Base-by-base conservation (phyloP, 2,329 filamentous ascomycete species). In the Fusarium tanahbumbuense region DNA sequence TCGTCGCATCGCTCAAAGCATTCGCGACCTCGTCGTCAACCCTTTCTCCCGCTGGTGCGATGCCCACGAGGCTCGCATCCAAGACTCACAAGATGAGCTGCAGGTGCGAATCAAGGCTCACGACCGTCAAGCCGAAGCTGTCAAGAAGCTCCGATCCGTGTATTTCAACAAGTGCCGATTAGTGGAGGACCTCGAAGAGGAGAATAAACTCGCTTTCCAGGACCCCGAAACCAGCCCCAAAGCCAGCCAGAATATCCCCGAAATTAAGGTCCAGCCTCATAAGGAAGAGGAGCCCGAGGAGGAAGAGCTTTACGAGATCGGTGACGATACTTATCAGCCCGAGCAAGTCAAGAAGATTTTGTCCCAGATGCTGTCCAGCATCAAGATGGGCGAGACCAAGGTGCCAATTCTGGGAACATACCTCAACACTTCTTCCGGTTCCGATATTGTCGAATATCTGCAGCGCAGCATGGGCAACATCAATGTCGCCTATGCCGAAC, bases 91-190 rank as follows among this genome's bases (percentile, higher is more conserved):
- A 79, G 96, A 98, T 74, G 94, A 98, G 76, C 88, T 99, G 23
- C 95, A 98, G 80, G 83, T 86, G 49, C 92, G 93, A 62, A 94
- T 98, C 81, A 98, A 97, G 84, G 88, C 92, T 67, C 94, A 98
- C 80, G 93, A 97, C 78, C 93, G 92, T 73, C 97, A 99, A 81
- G 91, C 92, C 62, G 96, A 99, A 68, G 81, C 88, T 22, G 93
- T 97, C 67, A 93, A 94, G 86, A 98, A 98, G 83, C 88, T 98
- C 74, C 90, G 96, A 70, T 97, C 93, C 80, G 92, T 93, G 75
- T 99, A 99, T 82, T 98, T 98, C 87, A 99, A 98, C 85, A 99
- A 98, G 83, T 99, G 96, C 79, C 91, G 97, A 52, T 85, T 98
- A 67, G 92, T 98, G 9, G 97, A 99, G 79, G 96, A 99, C 78